phyloP scores from a whole-genome alignment of 192 early-diverging fungal genomes.

The Entophlyctis luteolus region DNA sequence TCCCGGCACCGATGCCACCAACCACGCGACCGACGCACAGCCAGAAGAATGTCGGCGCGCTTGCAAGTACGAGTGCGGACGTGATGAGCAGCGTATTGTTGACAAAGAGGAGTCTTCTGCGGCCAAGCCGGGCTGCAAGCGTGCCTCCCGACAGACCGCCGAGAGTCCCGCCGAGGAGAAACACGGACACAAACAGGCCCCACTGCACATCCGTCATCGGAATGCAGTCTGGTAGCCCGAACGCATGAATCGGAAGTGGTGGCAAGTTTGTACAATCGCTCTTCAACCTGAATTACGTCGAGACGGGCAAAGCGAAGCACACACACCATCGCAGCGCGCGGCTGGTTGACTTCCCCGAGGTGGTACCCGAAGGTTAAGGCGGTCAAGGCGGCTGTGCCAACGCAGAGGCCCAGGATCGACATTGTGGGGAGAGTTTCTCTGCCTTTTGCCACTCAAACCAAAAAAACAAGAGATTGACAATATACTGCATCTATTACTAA shows the following conservation, averaged over 20 bases:
- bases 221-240: no score
- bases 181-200: conserved; percentile 43
- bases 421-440: no score
- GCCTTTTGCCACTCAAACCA: no score
- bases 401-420: conserved; percentile 29
- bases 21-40: conserved; percentile 62
- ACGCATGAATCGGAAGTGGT: no score
- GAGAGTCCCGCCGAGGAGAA: conserved; percentile 46
- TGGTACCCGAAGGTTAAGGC: conserved; percentile 48
- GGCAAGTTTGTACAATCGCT: no score
- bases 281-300: no score
- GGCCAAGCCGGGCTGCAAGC: not conserved
- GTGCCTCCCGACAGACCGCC: conserved; percentile 43
- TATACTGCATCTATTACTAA: no score
- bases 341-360: conserved; percentile 48
- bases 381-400: conserved; percentile 26
- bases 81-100: no score
- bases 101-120: not conserved
- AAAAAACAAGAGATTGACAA: no score
- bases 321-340: conserved; percentile 44
- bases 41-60: not conserved
- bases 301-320: no score
- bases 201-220: conserved; percentile 42
- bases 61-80: no score
- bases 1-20: conserved; percentile 73